Base-by-base conservation (phyloP, 306 rosid genomes). In the Amphicarpaea edgeworthii region DNA sequence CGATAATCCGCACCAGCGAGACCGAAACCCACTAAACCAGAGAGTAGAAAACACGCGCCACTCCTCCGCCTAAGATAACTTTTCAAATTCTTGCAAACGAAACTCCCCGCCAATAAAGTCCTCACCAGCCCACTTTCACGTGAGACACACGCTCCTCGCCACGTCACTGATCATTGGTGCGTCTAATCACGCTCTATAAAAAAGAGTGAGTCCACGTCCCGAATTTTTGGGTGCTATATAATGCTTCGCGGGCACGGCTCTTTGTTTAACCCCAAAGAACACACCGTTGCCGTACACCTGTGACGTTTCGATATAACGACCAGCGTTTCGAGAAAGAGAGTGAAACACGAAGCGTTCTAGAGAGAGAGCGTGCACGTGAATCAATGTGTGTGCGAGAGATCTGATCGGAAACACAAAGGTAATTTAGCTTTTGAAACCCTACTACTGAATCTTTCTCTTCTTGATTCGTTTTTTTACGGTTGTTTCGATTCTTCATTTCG, bases 281-380 rank as follows among this genome's bases (percentile, higher is more conserved):
- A 68, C 77, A 50, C 78, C 59, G 74, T 68, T 68, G 88, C 89
- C 96, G 96, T 91, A 84, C 96, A 91, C 82, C 87, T 91, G 92
- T 86, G 77, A 80, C 81, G 88, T 55, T 67, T 46, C 81, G 63
- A 82, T 88, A 88, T 86, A 90, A 85, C 86, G 89, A 72, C 72
- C 6, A 37, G 61, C 79, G 78, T 70, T 79, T 83, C 21, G 68
- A 46, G 76, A 53, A 76, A 67, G 84, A 82, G 89, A 81, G 77
- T 68, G 83, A 64, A 28, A 34, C 11, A 60, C 75, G 70, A 28
- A 43, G 42, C 38, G 10, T 79, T 85, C 82, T 85, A 89, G 91
- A 87, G 96, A 87, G 96, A 93, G 37, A 9, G 64, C 16, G 63
- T 24, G 28, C 2, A 16, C 7, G 42, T 15, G 66, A 24, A 24